Evolutionary conservation across 1,284 basidiomycete genomes (phyloP), one percentile per base, ranked within the genome.

Genomic region (Cryptococcus sp.): DNA sequence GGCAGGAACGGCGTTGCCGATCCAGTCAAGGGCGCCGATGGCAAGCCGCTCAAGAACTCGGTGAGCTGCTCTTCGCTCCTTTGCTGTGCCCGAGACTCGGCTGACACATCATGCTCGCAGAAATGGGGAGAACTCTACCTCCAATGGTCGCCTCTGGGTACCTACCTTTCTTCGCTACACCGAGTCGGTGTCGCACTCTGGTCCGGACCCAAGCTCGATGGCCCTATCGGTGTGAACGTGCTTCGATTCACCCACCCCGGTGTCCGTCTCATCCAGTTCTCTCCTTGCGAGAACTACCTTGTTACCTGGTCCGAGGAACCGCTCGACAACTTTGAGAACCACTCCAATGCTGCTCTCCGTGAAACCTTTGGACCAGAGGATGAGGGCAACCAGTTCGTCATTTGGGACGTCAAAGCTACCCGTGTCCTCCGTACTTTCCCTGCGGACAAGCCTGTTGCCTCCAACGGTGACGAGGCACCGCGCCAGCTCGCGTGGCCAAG

Each of bases 231-330:
- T 50, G 74, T 76, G 69, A 73, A 76, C 63, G 67, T 74, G 25
- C 65, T 76, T 45, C 89, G 93, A 59, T 97, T 97, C 76, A 91
- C 92, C 37, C 96, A 99, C 79, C 93, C 94, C 11, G 85, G 95
- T 59, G 93, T 95, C 68, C 93, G 94, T 77, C 84, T 99, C 47
- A 88, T 99, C 72, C 94, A 98, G 80, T 99, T 99, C 79, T 98
- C 94, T 26, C 94, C 96, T 5, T 91, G 90, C 81, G 96, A 99
- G 79, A 88, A 91, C 65, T 99, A 96, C 81, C 82, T 99, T 65
- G 91, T 97, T 69, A 99, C 96, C 44, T 99, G 95, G 93, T 97
- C 96, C 8, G 89, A 93, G 68, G 92, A 97, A 68, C 88, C 94
- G 20, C 95, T 99, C 69, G 84, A 88, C 58, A 89, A 94, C 39